phyloP scores from a whole-genome alignment of 306 rosid genomes.

The Lotus japonicus region DNA sequence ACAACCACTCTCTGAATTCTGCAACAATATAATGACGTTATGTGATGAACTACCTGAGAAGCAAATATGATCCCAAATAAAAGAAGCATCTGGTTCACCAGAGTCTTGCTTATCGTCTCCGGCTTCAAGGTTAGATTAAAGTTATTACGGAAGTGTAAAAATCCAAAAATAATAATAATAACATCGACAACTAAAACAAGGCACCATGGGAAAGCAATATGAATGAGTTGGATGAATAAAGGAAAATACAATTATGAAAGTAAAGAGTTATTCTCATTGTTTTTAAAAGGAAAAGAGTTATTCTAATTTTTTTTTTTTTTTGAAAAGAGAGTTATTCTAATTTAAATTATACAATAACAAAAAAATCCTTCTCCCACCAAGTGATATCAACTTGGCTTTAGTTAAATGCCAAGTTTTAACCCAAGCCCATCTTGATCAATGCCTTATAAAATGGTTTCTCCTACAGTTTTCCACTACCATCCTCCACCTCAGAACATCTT shows the following conservation, averaged over 20 bases:
- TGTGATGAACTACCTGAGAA: slow-evolving; percentile 61
- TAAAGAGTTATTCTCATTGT: no score
- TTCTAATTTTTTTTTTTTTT: no score
- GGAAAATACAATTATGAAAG: background rate
- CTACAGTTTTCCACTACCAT: background rate
- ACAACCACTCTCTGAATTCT: slow-evolving; percentile 11
- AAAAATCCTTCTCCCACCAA: background rate
- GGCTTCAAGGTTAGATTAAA: slow-evolving; percentile 65
- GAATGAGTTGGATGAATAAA: slow-evolving; percentile 2
- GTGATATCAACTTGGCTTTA: background rate
- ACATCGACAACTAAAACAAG: background rate
- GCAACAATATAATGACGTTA: slow-evolving; percentile 11
- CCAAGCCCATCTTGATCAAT: background rate
- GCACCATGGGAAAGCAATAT: background rate
- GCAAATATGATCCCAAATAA: slow-evolving; percentile 87
- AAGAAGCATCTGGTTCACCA: slow-evolving; percentile 99
- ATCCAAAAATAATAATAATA: background rate
- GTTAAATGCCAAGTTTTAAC: background rate
- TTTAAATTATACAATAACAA: background rate
- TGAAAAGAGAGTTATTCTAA: no score
- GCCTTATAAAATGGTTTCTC: background rate
- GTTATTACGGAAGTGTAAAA: slow-evolving; percentile 30
- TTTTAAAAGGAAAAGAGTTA: no score
- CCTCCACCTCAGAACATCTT: background rate
- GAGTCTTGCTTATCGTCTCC: slow-evolving; percentile 82